A percentile compares a stretch with the other conserved stretches of the same genome.
Conservation (phyloP, 2,329 filamentous ascomycete genomes). For the Botrytis hyacinthi region DNA sequence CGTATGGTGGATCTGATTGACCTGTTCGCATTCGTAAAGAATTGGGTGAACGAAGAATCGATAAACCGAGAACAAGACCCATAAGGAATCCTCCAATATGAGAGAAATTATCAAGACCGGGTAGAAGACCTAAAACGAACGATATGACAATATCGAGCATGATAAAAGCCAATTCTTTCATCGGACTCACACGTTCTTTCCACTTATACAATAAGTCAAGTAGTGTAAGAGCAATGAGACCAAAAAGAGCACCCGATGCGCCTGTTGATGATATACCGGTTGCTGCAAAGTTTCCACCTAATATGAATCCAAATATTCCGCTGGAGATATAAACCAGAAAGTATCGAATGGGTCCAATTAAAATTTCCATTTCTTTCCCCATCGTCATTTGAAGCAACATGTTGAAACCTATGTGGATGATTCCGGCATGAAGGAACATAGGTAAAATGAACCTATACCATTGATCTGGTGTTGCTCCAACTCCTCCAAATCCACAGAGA, state of each 20-base stretch:
- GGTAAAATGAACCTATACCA: conserved; percentile 97
- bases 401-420: conserved; percentile 96
- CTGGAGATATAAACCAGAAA: conserved; percentile 84
- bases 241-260: conserved; percentile 87
- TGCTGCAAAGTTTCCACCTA: conserved; percentile 90
- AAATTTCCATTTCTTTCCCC: conserved; percentile 86
- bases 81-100: conserved; percentile 96
- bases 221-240: conserved; percentile 82
- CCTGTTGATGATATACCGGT: conserved; percentile 80
- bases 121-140: conserved; percentile 87
- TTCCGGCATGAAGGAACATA: conserved; percentile 90
- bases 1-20: conserved; percentile 65
- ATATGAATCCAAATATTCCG: conserved; percentile 93
- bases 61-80: conserved; percentile 83
- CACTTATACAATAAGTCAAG: conserved; percentile 93
- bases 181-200: conserved; percentile 72
- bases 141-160: conserved; percentile 81
- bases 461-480: conserved; percentile 68
- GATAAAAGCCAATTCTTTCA: conserved; percentile 85
- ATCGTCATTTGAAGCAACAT: conserved; percentile 87
- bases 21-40: conserved; percentile 72
- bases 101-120: conserved; percentile 93
- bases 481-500: conserved; percentile 73
- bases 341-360: conserved; percentile 86
- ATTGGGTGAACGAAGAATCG: conserved; percentile 83